Percentiles rank a stretch among this genome's conserved stretches.
Conservation (phyloP, 805 yeast genomes). For the Lachancea meyersii region DNA sequence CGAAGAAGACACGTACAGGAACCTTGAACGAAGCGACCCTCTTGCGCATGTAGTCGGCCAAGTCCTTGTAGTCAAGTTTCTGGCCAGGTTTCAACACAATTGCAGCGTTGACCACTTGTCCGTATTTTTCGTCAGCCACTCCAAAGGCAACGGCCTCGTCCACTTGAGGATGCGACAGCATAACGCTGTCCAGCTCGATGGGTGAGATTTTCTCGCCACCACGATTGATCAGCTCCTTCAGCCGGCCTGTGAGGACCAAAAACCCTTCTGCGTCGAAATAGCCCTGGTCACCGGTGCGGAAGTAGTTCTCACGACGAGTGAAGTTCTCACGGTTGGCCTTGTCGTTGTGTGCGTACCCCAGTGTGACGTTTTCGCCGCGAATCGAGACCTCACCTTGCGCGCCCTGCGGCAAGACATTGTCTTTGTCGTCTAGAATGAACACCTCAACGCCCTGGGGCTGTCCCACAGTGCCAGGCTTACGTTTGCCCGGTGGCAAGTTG, state of each 20-base stretch:
- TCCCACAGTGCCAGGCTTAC: constrained; percentile 70
- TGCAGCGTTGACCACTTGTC: constrained; percentile 67
- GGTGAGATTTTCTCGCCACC: constrained; percentile 79
- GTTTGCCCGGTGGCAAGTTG: constrained; percentile 54
- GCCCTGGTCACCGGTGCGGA: constrained; percentile 80
- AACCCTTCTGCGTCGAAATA: constrained; percentile 52
- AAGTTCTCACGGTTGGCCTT: constrained; percentile 66
- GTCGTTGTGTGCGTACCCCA: constrained; percentile 64
- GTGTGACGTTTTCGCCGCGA: constrained; percentile 61
- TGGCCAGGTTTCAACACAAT: constrained; percentile 46
- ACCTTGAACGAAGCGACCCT: constrained; percentile 54
- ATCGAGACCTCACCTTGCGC: constrained; percentile 63
- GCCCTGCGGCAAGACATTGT: constrained; percentile 44
- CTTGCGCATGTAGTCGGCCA: constrained; percentile 40
- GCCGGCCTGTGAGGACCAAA: constrained; percentile 58
- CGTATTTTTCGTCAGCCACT: constrained; percentile 59
- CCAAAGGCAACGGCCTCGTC: constrained; percentile 68
- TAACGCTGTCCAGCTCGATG: constrained; percentile 56
- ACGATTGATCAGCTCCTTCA: constrained; percentile 67
- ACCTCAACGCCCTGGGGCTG: constrained; percentile 65
- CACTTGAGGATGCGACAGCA: constrained; percentile 57
- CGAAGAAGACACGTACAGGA: constrained; percentile 52
- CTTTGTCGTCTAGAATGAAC: constrained; percentile 47
- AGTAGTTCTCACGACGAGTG: constrained; percentile 49
- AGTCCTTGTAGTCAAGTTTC: constrained; percentile 37